A percentile compares a stretch with the other conserved stretches of the same genome.
These are phyloP conservation scores for Phanerochaete carnosa DNA, from an alignment of 768 basidiomycete species.

Conservation along the genomic window DNA sequence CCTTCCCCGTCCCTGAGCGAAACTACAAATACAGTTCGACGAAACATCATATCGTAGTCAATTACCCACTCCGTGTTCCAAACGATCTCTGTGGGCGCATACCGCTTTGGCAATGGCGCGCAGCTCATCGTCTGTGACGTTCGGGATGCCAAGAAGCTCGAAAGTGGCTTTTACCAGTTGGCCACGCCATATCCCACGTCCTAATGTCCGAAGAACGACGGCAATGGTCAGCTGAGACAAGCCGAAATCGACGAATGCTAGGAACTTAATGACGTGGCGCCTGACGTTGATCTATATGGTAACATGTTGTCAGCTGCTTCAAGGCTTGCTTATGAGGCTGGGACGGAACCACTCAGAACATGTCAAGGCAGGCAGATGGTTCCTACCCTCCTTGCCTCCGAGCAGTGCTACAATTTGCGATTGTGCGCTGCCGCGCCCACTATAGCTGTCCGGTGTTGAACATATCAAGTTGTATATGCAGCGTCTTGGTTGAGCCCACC, in stretches of 20 bases:
- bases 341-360: not conserved
- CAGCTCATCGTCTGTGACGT: conserved; percentile 24
- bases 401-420: no score
- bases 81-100: conserved; percentile 25
- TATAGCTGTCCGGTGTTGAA: no score
- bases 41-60: conserved; percentile 22
- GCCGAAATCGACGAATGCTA: not conserved
- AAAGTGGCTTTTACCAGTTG: no score
- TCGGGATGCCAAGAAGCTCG: conserved; percentile 23
- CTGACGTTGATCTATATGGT: not conserved
- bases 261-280: not conserved
- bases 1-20: not conserved
- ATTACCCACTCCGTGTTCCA: conserved; percentile 28
- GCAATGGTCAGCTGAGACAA: not conserved
- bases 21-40: not conserved
- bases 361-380: not conserved
- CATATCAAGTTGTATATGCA: no score
- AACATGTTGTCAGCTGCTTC: not conserved
- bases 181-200: no score
- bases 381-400: not conserved
- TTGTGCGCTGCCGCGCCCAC: no score
- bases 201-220: not conserved
- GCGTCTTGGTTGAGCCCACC: no score
- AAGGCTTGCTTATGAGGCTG: not conserved
- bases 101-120: conserved; percentile 21